Percentiles rank a stretch among this genome's conserved stretches.
Conservation (phyloP, 306 rosid genomes). For the Alnus glutinosa region DNA sequence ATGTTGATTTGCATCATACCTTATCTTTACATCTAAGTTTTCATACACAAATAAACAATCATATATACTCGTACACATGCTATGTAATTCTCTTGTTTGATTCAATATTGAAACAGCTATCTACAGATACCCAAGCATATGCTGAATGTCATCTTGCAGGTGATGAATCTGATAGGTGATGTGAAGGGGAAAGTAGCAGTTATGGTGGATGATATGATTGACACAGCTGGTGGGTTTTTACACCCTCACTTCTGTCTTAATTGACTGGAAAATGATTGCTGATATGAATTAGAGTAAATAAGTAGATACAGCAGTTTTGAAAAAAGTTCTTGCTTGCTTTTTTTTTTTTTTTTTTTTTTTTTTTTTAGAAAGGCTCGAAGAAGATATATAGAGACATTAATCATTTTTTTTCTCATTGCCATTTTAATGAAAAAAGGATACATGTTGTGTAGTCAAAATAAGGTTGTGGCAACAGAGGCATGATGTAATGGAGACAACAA, state of each 20-base stretch:
- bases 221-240: conserved; percentile 77
- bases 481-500: background rate
- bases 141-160: conserved; percentile 53
- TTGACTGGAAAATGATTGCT: background rate
- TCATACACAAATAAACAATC: no score
- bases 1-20: no score
- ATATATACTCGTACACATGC: no score
- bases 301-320: background rate
- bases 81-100: background rate
- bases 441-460: background rate
- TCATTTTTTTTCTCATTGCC: background rate
- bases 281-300: background rate
- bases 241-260: background rate
- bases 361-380: background rate
- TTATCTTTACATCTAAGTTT: no score
- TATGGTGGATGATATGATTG: conserved; percentile 98
- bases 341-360: background rate
- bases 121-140: conserved; percentile 16
- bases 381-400: background rate
- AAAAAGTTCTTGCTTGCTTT: background rate
- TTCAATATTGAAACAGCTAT: conserved; percentile 8
- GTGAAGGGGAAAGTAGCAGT: conserved; percentile 94
- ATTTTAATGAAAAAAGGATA: background rate
- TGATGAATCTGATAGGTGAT: conserved; percentile 94
- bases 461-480: background rate